phyloP scores from a whole-genome alignment of 257 asterid species.

The Solanum habrochaites region DNA sequence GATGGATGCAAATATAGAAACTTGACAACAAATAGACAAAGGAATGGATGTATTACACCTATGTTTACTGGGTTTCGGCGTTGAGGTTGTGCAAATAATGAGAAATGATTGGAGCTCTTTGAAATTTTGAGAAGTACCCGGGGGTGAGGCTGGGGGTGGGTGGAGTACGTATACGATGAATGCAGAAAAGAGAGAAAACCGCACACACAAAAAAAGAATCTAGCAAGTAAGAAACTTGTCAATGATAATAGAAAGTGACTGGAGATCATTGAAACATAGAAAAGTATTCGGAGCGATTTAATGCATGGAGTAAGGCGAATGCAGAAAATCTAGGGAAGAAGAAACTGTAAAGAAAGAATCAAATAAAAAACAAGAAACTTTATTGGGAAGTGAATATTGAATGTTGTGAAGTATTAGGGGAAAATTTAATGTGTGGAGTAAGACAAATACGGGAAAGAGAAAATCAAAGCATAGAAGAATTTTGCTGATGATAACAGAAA shows the following conservation, averaged over 20 bases:
- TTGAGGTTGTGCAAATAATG: background rate
- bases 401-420: background rate
- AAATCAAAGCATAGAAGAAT: background rate
- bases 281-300: background rate
- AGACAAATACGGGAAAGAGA: background rate
- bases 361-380: no score
- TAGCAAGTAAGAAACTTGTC: background rate
- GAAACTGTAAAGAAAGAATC: background rate
- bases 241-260: background rate
- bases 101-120: background rate
- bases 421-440: background rate
- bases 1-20: background rate
- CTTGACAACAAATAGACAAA: background rate
- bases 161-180: background rate
- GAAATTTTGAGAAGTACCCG: background rate
- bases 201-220: background rate
- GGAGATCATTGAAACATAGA: background rate
- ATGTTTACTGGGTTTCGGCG: background rate
- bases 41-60: background rate
- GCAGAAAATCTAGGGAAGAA: background rate
- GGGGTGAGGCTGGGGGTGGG: background rate
- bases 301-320: background rate
- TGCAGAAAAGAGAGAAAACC: background rate
- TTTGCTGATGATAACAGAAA: background rate
- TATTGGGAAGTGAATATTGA: background rate